Evolutionary conservation across 2,329 filamentous ascomycete species (phyloP).

Genomic region (Sarocladium oryzae): DNA sequence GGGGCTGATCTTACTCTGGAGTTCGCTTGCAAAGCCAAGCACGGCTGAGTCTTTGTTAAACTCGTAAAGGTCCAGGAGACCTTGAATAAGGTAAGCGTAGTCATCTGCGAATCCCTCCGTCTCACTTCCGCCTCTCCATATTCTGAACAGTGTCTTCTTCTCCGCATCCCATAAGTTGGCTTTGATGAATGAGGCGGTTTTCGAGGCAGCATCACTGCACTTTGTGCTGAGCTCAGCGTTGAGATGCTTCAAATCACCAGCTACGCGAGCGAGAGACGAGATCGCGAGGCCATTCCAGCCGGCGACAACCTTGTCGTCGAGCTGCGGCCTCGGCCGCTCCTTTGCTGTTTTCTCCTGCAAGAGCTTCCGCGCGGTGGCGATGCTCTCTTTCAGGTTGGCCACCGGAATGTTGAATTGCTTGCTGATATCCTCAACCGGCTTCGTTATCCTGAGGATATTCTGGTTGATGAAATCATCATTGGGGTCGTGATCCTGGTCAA

Average conservation of each 20-base stretch:
- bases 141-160: conserved; percentile 60
- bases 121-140: conserved; percentile 63
- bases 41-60: conserved; percentile 70
- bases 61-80: conserved; percentile 78
- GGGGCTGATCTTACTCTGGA: conserved; percentile 55
- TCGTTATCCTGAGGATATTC: conserved; percentile 73
- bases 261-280: conserved; percentile 69
- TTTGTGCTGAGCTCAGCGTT: conserved; percentile 49
- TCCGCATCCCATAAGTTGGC: conserved; percentile 63
- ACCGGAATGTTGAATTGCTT: conserved; percentile 68
- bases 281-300: conserved; percentile 88
- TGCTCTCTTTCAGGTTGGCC: conserved; percentile 59
- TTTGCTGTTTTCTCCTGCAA: conserved; percentile 65
- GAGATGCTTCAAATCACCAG: conserved; percentile 57
- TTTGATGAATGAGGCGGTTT: conserved; percentile 66
- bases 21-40: conserved; percentile 71
- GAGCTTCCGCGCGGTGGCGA: conserved; percentile 60
- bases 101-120: conserved; percentile 81
- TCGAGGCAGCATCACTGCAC: conserved; percentile 60
- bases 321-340: conserved; percentile 66
- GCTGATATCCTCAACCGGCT: conserved; percentile 61
- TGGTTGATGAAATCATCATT: conserved; percentile 94
- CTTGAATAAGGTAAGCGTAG: conserved; percentile 82
- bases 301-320: conserved; percentile 85
- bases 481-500: conserved; percentile 73